Percentiles rank a stretch among this genome's conserved stretches.
Conservation (phyloP, 1,284 basidiomycete genomes). For the Pseudozyma tsukubaensis region DNA sequence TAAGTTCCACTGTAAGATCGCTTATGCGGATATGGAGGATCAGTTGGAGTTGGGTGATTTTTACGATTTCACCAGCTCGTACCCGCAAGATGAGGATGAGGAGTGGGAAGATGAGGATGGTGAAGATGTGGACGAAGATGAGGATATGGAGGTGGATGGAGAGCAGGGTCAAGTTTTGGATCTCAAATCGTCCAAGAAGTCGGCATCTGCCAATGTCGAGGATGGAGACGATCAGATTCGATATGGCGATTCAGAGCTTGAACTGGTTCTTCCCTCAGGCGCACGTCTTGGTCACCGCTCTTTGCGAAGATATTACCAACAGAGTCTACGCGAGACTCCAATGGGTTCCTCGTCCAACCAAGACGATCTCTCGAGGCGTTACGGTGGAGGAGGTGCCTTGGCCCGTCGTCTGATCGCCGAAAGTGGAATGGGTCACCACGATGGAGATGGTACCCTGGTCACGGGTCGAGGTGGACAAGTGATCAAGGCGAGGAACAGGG, state of each 20-base stretch:
- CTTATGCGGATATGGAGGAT: slow-evolving; percentile 84
- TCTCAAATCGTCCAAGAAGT: slow-evolving; percentile 20
- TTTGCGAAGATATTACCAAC: slow-evolving; percentile 87
- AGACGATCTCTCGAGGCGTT: slow-evolving; percentile 35
- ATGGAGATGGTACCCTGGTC: slow-evolving; percentile 46
- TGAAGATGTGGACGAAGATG: slow-evolving; percentile 39
- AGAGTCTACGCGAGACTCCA: slow-evolving; percentile 70
- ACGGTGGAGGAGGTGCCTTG: slow-evolving; percentile 48
- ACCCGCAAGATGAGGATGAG: slow-evolving; percentile 72
- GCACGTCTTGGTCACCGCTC: slow-evolving; percentile 90
- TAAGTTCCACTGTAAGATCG: slow-evolving; percentile 87
- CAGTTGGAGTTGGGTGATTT: slow-evolving; percentile 89
- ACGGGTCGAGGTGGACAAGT: slow-evolving; percentile 53
- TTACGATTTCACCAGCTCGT: slow-evolving; percentile 89
- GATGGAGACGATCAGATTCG: slow-evolving; percentile 74
- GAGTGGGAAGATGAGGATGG: slow-evolving; percentile 58
- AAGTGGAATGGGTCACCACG: slow-evolving; percentile 46
- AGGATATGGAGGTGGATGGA: slow-evolving; percentile 48
- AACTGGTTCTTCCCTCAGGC: slow-evolving; percentile 94
- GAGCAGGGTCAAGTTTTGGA: slow-evolving; percentile 21
- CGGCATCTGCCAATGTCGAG: slow-evolving; percentile 70
- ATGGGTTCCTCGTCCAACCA: slow-evolving; percentile 13
- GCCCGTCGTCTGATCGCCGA: slow-evolving; percentile 56
- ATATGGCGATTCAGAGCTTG: slow-evolving; percentile 74
- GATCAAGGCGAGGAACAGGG: slow-evolving; percentile 77